Conservation (phyloP, 352 stramenopile genomes). For the Pythium insidiosum region DNA sequence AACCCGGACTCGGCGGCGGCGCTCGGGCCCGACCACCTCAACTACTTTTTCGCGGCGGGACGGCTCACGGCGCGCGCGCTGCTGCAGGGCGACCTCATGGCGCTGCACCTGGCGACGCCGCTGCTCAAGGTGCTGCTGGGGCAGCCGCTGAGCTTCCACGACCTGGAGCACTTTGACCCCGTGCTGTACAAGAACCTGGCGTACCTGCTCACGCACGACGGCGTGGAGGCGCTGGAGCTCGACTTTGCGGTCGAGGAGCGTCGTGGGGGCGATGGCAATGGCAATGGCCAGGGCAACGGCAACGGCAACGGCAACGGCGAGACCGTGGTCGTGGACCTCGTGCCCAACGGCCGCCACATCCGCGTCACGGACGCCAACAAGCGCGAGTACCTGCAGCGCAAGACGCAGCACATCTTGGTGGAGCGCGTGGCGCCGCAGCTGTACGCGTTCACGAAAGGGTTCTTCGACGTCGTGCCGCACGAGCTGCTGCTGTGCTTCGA, state of each 20-base stretch:
- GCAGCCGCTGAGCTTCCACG: constrained; percentile 37
- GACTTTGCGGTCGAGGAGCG: constrained; percentile 39
- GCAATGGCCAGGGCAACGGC: too few species aligned
- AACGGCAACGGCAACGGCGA: too few species aligned
- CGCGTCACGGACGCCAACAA: constrained; percentile 94
- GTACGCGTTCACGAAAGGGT: constrained; percentile 86
- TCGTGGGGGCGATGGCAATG: too few species aligned
- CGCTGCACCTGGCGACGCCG: constrained; percentile 33
- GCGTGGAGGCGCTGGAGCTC: constrained; percentile 26
- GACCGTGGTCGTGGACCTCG: constrained; percentile 27
- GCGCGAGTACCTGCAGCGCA: constrained; percentile 87
- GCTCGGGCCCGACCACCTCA: constrained; percentile 29
- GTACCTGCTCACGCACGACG: constrained; percentile 14
- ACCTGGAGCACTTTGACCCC: constrained; percentile 30
- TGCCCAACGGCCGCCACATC: constrained; percentile 47
- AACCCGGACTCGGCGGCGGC: constrained; percentile 25
- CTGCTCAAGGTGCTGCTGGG: constrained; percentile 74
- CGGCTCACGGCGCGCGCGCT: constrained; percentile 63
- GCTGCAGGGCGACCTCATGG: constrained; percentile 51
- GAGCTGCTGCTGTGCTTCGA: constrained; percentile 88
- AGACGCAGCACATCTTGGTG: constrained; percentile 90
- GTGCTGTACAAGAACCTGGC: constrained; percentile 20
- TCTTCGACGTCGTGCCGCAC: constrained; percentile 93
- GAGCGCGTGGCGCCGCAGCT: constrained; percentile 86
- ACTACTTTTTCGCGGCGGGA: constrained; percentile 49